Conservation (phyloP, 2,329 filamentous ascomycete genomes). For the Neofusicoccum cordaticola region DNA sequence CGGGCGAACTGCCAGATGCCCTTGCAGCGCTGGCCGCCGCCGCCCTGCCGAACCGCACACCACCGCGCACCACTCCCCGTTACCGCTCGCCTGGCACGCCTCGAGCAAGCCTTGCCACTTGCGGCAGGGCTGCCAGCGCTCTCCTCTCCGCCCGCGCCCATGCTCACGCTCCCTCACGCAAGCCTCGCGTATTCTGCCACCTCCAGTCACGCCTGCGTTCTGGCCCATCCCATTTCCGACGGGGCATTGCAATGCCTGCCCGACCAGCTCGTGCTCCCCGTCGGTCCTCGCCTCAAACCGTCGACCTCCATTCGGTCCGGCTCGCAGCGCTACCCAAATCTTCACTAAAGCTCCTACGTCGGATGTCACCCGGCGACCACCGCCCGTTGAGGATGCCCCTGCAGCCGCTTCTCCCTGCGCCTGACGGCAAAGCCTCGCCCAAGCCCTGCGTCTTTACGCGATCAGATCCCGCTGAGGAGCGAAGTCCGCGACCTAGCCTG, state of each 20-base stretch:
- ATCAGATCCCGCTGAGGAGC: neutral
- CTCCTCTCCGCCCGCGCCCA: neutral
- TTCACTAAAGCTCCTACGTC: slow-evolving; percentile 1
- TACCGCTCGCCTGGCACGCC: neutral
- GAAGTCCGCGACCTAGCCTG: neutral
- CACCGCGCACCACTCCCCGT: neutral
- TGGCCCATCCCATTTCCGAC: neutral
- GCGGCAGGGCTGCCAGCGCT: neutral
- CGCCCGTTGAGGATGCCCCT: neutral
- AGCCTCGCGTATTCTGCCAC: neutral
- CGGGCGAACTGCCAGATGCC: neutral
- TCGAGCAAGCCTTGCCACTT: neutral
- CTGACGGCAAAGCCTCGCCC: neutral
- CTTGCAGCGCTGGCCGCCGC: neutral
- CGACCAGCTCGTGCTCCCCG: neutral
- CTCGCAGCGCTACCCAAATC: neutral
- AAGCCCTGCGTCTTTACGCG: neutral
- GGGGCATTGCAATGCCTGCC: neutral
- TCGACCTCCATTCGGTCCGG: slow-evolving; percentile 1
- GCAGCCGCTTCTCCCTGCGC: neutral
- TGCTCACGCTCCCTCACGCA: neutral
- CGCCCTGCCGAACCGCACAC: neutral
- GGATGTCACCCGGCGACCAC: neutral
- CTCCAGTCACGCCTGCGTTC: neutral
- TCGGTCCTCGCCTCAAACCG: neutral